phyloP scores from a whole-genome alignment of 345 rosid species.

The Viola odorata region DNA sequence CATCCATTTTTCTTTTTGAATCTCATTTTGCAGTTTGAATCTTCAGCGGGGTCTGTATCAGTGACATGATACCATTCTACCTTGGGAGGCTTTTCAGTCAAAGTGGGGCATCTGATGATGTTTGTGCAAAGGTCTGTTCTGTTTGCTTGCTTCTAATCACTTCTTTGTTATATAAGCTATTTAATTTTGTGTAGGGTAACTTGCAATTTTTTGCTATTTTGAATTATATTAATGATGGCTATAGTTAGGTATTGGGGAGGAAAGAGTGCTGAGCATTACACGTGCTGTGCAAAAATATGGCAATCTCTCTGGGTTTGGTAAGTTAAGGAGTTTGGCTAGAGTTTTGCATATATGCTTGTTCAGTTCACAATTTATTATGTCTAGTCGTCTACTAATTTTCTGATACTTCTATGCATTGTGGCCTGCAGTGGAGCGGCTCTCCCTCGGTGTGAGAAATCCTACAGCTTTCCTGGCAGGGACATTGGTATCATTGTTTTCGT shows the following conservation, averaged over 20 bases:
- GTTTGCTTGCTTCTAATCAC: slow-evolving; percentile 10
- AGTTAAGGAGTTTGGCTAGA: slow-evolving; percentile 20
- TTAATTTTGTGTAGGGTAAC: too few species aligned
- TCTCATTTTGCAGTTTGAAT: slow-evolving; percentile 12
- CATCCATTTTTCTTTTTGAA: slow-evolving; percentile 12
- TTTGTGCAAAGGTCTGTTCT: slow-evolving; percentile 65
- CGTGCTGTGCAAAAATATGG: slow-evolving; percentile 58
- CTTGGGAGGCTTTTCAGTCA: slow-evolving; percentile 67
- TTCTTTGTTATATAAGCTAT: too few species aligned
- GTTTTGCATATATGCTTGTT: neutral
- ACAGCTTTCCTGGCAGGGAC: slow-evolving; percentile 80
- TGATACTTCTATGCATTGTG: slow-evolving; percentile 13
- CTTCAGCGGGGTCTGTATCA: slow-evolving; percentile 82
- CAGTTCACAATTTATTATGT: neutral
- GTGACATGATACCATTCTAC: slow-evolving; percentile 94
- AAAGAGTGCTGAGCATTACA: slow-evolving; percentile 54
- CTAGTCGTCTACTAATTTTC: neutral
- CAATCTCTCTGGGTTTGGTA: slow-evolving; percentile 75
- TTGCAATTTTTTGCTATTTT: neutral
- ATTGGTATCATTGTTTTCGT: too few species aligned
- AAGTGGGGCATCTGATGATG: slow-evolving; percentile 68
- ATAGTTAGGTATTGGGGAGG: slow-evolving; percentile 72
- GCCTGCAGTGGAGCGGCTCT: slow-evolving; percentile 78
- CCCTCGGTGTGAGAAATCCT: slow-evolving; percentile 81
- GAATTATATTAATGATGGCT: slow-evolving; percentile 18